Evolutionary conservation across 75 land plant species (phyloP).

Genomic region (Cupressus sempervirens): DNA sequence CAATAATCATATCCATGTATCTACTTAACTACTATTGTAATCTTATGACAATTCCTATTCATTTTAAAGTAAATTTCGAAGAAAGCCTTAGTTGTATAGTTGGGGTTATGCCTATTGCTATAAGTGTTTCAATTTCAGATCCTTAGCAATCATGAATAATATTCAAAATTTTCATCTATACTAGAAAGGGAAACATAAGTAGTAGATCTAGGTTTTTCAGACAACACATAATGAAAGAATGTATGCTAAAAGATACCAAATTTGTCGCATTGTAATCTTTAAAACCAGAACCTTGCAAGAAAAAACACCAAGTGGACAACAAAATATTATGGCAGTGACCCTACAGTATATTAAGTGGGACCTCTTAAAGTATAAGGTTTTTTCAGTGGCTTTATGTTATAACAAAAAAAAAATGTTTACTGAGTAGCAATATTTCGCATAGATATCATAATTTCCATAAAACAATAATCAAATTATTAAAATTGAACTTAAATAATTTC

Average conservation of each 20-base stretch:
- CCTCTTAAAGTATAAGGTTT: not conserved
- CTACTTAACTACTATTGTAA: not conserved
- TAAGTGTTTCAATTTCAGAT: not conserved
- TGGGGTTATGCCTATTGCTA: not conserved
- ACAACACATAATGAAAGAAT: not conserved
- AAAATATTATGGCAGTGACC: not conserved
- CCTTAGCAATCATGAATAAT: not conserved
- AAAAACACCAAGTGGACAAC: not conserved
- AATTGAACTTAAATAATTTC: no score
- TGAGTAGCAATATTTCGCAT: no score
- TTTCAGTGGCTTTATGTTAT: no score
- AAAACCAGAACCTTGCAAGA: not conserved
- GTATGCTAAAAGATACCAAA: not conserved
- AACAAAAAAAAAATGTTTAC: no score
- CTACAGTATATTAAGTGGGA: not conserved
- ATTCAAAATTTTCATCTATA: not conserved
- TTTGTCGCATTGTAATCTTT: not conserved
- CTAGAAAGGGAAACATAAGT: not conserved
- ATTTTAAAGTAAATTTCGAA: no score
- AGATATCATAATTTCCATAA: no score
- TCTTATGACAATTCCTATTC: not conserved
- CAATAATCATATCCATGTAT: no score
- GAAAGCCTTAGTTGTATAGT: not conserved
- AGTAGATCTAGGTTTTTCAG: not conserved
- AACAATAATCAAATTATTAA: no score